Conservation (phyloP, 495 filamentous ascomycete species). For the Neurospora cerealis region DNA sequence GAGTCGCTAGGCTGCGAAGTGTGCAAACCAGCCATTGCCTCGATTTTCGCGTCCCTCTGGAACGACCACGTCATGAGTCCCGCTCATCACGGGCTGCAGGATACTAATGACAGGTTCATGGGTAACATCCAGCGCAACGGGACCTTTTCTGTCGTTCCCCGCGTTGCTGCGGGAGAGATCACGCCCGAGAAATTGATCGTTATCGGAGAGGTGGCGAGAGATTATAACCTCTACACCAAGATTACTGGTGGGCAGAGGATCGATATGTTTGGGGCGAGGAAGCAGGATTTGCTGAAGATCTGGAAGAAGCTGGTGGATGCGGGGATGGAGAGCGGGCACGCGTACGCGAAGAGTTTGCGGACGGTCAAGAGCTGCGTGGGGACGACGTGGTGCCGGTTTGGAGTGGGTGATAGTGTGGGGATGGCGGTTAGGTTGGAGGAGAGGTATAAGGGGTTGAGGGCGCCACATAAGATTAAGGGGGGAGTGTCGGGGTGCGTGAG, state of each 20-base stretch:
- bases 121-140: constrained; percentile 93
- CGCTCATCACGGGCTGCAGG: constrained; percentile 69
- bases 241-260: constrained; percentile 94
- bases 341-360: constrained; percentile 84
- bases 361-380: constrained; percentile 95
- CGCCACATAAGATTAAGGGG: constrained; percentile 90
- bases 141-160: constrained; percentile 83
- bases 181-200: constrained; percentile 83
- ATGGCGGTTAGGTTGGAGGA: constrained; percentile 91
- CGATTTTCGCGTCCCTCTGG: constrained; percentile 76
- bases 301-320: constrained; percentile 78
- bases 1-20: constrained; percentile 77
- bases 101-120: constrained; percentile 90
- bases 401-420: constrained; percentile 91
- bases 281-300: constrained; percentile 83
- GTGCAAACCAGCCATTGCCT: constrained; percentile 82
- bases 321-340: constrained; percentile 94
- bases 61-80: constrained; percentile 80
- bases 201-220: constrained; percentile 81
- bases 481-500: constrained; percentile 87
- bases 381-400: constrained; percentile 90
- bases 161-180: constrained; percentile 82
- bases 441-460: constrained; percentile 86
- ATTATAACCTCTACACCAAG: constrained; percentile 85
- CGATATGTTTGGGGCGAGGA: constrained; percentile 91